These are phyloP conservation scores for Amoeboaphelidium occidentale DNA, from an alignment of 371 early-diverging fungal genomes.

Conservation along the genomic window DNA sequence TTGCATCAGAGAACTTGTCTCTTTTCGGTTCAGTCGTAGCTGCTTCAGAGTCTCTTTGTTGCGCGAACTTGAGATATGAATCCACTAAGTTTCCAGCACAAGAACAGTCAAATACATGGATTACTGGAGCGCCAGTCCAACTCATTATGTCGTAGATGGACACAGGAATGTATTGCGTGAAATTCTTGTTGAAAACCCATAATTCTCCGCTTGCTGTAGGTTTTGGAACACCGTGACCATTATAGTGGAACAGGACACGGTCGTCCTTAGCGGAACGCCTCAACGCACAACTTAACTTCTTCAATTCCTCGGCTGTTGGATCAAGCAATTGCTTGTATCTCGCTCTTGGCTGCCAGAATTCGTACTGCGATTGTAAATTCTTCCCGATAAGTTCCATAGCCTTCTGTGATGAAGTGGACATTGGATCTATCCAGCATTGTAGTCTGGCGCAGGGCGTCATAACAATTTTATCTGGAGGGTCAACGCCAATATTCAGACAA, in stretches of 20 bases:
- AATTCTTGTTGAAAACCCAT: conserved; percentile 92
- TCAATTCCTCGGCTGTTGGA: conserved; percentile 72
- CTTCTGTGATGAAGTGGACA: conserved; percentile 41
- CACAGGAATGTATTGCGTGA: conserved; percentile 92
- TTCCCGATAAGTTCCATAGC: conserved; percentile 69
- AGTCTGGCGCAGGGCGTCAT: conserved; percentile 68
- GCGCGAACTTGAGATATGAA: conserved; percentile 65
- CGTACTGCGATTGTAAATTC: conserved; percentile 71
- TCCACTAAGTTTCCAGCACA: conserved; percentile 70
- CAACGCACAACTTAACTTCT: conserved; percentile 54
- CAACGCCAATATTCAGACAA: conserved; percentile 85
- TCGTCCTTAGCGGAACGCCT: conserved; percentile 73
- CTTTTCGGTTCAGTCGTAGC: no score
- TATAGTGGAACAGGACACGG: conserved; percentile 84
- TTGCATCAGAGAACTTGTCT: conserved; percentile 29
- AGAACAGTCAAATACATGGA: conserved; percentile 88
- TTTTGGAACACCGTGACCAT: conserved; percentile 92
- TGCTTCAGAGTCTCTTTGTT: conserved; percentile 52
- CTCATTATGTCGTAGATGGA: conserved; percentile 65
- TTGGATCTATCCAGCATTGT: conserved; percentile 88
- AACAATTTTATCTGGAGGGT: conserved; percentile 79
- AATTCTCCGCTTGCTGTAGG: conserved; percentile 86
- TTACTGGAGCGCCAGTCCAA: conserved; percentile 83
- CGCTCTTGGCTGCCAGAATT: conserved; percentile 63
- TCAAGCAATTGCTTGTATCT: conserved; percentile 60